Conservation (phyloP, 2,329 filamentous ascomycete genomes). For the Colletotrichum tropicale region DNA sequence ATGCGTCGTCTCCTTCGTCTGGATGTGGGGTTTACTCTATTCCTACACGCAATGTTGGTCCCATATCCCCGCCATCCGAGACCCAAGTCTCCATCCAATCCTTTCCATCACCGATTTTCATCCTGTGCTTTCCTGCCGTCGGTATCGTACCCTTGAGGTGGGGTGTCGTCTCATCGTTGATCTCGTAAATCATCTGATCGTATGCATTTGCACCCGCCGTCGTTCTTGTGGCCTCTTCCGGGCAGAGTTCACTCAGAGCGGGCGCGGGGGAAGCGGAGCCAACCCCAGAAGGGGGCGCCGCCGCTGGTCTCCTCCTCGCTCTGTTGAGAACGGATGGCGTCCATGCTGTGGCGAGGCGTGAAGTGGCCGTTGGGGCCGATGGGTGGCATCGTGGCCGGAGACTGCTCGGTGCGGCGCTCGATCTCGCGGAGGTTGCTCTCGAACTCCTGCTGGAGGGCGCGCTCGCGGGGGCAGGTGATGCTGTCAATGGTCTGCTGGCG, state of each 20-base stretch:
- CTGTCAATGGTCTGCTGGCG: neutral
- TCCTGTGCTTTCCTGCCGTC: neutral
- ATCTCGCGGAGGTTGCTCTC: neutral
- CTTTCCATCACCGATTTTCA: neutral
- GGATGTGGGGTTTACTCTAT: neutral
- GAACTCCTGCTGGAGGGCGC: neutral
- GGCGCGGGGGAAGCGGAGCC: neutral
- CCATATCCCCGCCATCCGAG: neutral
- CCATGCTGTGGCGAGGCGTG: neutral
- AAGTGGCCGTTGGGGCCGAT: neutral
- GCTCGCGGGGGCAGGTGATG: neutral
- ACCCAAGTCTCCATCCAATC: neutral
- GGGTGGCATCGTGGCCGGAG: neutral
- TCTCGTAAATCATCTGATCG: neutral
- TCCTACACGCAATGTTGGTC: neutral
- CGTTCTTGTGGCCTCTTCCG: neutral
- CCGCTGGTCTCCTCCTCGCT: neutral
- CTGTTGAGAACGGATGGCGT: neutral
- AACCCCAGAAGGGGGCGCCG: neutral
- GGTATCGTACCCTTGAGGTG: neutral
- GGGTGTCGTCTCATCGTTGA: neutral
- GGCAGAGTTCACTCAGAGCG: neutral
- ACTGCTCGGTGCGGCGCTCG: neutral
- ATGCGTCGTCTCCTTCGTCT: neutral
- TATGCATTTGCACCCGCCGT: neutral